A percentile compares a stretch with the other conserved stretches of the same genome.
Evolutionary conservation across 495 filamentous ascomycete genomes (phyloP).

Genomic region (Penicillium simplicissimum): DNA sequence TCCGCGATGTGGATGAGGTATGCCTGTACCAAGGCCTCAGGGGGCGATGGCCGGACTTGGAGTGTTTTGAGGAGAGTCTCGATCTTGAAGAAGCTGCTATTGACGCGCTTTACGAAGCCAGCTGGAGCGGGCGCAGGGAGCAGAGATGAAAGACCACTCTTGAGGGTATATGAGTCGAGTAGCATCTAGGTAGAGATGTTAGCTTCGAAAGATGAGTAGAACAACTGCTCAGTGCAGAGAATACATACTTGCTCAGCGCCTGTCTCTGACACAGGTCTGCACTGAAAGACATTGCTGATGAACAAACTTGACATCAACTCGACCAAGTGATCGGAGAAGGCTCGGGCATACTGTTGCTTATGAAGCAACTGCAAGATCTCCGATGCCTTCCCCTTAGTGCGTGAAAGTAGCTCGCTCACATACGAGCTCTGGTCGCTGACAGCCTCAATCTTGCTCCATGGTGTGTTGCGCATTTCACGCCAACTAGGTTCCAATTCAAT

Average conservation of each 20-base stretch:
- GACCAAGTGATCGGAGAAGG: constrained; percentile 92
- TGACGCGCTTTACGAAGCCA: constrained; percentile 84
- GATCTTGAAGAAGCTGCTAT: constrained; percentile 78
- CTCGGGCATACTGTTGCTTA: constrained; percentile 91
- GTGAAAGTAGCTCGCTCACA: constrained; percentile 74
- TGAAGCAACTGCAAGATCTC: constrained; percentile 78
- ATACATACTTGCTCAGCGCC: constrained; percentile 83
- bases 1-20: constrained; percentile 95
- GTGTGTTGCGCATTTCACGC: constrained; percentile 96
- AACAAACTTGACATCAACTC: constrained; percentile 80
- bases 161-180: constrained; percentile 88
- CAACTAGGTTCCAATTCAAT: constrained; percentile 79
- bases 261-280: constrained; percentile 85
- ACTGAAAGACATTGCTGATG: constrained; percentile 81
- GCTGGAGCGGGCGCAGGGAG: constrained; percentile 51
- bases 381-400: constrained; percentile 64
- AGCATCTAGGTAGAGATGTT: constrained; percentile 65
- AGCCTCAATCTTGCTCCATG: constrained; percentile 91
- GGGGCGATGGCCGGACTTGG: constrained; percentile 86
- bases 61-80: constrained; percentile 94
- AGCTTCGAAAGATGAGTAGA: not conserved
- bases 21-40: constrained; percentile 93
- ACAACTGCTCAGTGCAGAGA: not conserved
- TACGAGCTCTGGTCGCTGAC: constrained; percentile 97
- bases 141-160: constrained; percentile 65